Base-by-base conservation (phyloP, 257 asterid genomes). In the Gentiana macrophylla region DNA sequence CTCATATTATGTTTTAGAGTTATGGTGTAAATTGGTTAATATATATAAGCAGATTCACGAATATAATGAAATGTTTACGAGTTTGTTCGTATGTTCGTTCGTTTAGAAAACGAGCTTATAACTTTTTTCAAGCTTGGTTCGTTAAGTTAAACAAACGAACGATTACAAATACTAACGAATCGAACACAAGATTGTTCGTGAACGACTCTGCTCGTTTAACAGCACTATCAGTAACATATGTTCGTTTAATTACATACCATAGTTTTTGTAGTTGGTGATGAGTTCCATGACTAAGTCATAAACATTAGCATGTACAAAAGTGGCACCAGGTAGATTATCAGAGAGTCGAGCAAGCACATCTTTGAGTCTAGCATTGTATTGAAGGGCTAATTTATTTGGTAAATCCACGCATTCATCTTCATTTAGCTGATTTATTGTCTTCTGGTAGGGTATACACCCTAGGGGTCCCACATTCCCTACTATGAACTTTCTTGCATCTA, bases 371-470 rank as follows among this genome's bases (percentile, higher is more conserved):
- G 69, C 79, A 54, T 91, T 91, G 70, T 91, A 91, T 49, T 77
- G 93, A 55, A 70, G 60, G 6, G 95, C 98, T 49, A 91, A 84
- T 70, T 91, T 63, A 52, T 87, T 83, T 13, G 98, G 84, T 35
- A 91, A 68, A 53, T 84, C 74, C 44, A 79, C 98, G 6, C 98
- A 91, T 60, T 91, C 86, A 3, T 72, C 64, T 15, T 71, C 86
- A 3, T 8, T 60, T 43, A 91, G 60, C 50, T 83, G 86, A 38
- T 91, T 91, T 1, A 91, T 84, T 11, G 89, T 83, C 54, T 78
- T 84, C 55, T 91, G 98, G 61, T 91, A 91, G 0, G 98, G 98
- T 53, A 91, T 91, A 82, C 98, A 91, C 3, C 98, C 98, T 24
- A 87, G 61, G 3, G 98, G 98, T 4, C 98, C 98, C 1, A 91